Evolutionary conservation across 2,329 filamentous ascomycete species (phyloP), one percentile per base, ranked within the genome.

Genomic region (Ophiognomonia clavigignenti-juglandacearum): DNA sequence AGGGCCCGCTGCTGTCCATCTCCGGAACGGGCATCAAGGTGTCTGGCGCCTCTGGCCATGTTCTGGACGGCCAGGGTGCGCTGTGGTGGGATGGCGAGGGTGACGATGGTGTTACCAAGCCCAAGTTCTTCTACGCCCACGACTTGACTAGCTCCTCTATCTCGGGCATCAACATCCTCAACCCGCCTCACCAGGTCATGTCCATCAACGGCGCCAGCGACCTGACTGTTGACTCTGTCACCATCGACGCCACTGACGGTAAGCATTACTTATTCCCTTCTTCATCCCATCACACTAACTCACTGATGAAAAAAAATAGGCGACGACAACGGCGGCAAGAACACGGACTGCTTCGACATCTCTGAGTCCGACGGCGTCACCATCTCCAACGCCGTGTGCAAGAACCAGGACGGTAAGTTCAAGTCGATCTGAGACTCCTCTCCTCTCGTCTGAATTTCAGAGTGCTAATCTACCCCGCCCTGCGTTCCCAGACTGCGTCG

Each of bases 401-500:
- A 75, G 59, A 80, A 80, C 65, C 77, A 80, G 61, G 77, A 81
- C 51, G 77, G n/a, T n/a, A n/a, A n/a, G n/a, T n/a, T n/a, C n/a
- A n/a, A n/a, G n/a, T n/a, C n/a, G n/a, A n/a, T n/a, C n/a, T n/a
- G n/a, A n/a, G n/a, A n/a, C n/a, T n/a, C n/a, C n/a, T n/a, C n/a
- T n/a, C n/a, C n/a, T n/a, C n/a, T n/a, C n/a, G n/a, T n/a, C n/a
- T n/a, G n/a, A n/a, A n/a, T n/a, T n/a, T n/a, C n/a, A n/a, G n/a
- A n/a, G n/a, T n/a, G n/a, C n/a, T n/a, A n/a, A n/a, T n/a, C n/a
- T n/a, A n/a, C n/a, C n/a, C n/a, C n/a, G n/a, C n/a, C n/a, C n/a
- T n/a, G n/a, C n/a, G n/a, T n/a, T n/a, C n/a, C n/a, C n/a, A n/a
- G n/a, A 80, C 56, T 81, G 77, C 54, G 61, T 80, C 10, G 77